These are phyloP conservation scores for Triticum urartu DNA, from an alignment of 176 grass and related monocot genomes.

Conservation along the genomic window DNA sequence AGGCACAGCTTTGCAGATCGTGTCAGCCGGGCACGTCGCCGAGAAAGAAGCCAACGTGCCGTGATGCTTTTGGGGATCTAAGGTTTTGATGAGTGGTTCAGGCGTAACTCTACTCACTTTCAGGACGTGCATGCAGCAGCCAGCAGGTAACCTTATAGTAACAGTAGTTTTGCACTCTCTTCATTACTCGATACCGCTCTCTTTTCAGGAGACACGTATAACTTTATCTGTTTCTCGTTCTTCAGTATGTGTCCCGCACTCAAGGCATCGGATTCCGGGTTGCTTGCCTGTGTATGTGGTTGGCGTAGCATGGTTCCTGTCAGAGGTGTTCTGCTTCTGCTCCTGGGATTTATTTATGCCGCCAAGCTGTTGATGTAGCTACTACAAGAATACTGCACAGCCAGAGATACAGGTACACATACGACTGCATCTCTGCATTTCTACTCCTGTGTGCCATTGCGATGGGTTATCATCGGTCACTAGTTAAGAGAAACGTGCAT, in stretches of 20 bases:
- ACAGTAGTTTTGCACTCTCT: background rate
- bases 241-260: conserved; percentile 12
- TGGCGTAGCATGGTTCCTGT: background rate
- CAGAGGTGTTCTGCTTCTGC: conserved; percentile 14
- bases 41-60: conserved; percentile 32
- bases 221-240: background rate
- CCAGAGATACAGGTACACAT: conserved; percentile 14
- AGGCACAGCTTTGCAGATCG: conserved; percentile 78
- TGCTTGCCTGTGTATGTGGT: background rate
- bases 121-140: conserved; percentile 10
- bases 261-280: background rate
- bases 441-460: background rate
- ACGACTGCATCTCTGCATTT: background rate
- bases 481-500: background rate
- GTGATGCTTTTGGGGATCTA: conserved; percentile 18
- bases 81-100: background rate
- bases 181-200: background rate
- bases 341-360: conserved; percentile 1
- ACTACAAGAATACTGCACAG: background rate
- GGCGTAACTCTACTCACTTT: background rate
- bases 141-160: conserved; percentile 21
- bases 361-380: background rate
- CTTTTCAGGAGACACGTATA: background rate
- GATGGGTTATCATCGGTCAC: background rate
- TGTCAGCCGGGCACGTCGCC: conserved; percentile 49